These are phyloP conservation scores for Cystofilobasidium macerans DNA, from an alignment of 768 basidiomycete species.

Conservation along the genomic window DNA sequence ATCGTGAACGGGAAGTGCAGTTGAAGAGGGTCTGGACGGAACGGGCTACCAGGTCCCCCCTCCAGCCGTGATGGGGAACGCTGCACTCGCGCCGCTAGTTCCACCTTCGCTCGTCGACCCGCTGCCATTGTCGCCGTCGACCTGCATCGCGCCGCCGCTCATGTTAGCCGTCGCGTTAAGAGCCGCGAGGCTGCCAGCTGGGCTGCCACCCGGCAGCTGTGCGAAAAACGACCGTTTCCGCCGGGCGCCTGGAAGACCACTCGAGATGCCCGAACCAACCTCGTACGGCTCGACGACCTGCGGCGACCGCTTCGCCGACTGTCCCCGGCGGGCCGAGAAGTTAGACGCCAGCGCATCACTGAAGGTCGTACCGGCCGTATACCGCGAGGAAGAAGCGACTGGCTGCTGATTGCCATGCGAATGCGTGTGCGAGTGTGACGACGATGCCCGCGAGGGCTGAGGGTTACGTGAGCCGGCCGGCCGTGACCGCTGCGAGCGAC, in stretches of 20 bases:
- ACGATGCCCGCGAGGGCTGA: background rate
- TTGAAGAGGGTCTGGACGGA: too few relatives aligned
- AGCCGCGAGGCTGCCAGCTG: background rate
- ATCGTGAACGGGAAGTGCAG: too few relatives aligned
- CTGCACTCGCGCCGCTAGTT: background rate
- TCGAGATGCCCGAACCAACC: background rate
- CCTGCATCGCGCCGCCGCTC: background rate
- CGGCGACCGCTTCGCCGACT: background rate
- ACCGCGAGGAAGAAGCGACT: background rate
- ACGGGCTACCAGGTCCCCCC: background rate
- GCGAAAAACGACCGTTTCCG: constrained; percentile 16
- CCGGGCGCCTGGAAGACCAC: background rate
- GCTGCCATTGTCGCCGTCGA: background rate
- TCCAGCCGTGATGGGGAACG: background rate
- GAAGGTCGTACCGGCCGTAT: background rate
- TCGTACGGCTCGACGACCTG: background rate
- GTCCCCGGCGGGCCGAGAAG: background rate
- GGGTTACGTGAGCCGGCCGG: background rate
- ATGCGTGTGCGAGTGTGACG: background rate
- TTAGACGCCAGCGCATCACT: background rate
- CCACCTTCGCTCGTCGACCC: background rate
- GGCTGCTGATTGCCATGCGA: background rate
- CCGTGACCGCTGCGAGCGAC: background rate
- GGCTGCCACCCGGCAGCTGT: background rate
- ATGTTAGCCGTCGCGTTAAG: background rate